Conservation (phyloP, 75 land plant species). For the Ceratopteris richardii region DNA sequence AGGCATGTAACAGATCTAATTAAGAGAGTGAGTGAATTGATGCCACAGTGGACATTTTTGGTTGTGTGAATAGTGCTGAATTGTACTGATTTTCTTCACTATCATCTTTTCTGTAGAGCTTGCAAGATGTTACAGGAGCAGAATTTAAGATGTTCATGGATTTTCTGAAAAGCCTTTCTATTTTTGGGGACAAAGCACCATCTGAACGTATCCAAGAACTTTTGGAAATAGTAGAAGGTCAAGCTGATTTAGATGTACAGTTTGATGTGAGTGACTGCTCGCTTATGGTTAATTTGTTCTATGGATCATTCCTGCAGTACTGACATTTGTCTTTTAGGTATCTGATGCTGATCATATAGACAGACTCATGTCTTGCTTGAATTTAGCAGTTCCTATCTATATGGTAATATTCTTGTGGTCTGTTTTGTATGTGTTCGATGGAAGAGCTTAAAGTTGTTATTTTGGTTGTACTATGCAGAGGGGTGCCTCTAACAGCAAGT, state of each 20-base stretch:
- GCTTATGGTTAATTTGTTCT: background rate
- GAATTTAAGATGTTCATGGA: conserved; percentile 99
- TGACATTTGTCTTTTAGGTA: conserved; percentile 42
- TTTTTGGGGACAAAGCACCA: conserved; percentile 86
- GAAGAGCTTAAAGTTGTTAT: background rate
- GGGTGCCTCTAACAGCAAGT: conserved; percentile 95
- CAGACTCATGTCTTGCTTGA: conserved; percentile 80
- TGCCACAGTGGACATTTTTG: background rate
- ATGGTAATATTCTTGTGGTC: conserved; percentile 61
- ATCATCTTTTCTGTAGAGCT: conserved; percentile 43
- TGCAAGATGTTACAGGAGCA: conserved; percentile 95
- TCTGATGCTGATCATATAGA: conserved; percentile 86
- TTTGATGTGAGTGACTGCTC: conserved; percentile 48
- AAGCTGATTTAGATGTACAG: conserved; percentile 91
- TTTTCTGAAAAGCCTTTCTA: conserved; percentile 70
- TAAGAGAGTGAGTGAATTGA: conserved; percentile 47
- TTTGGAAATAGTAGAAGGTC: conserved; percentile 86
- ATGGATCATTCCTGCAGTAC: background rate
- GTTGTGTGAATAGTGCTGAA: no score
- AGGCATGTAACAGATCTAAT: conserved; percentile 86
- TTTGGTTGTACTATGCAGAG: conserved; percentile 38
- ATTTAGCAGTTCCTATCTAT: conserved; percentile 86
- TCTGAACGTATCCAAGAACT: conserved; percentile 82
- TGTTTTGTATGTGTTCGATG: no score
- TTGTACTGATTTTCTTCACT: background rate